Conservation (phyloP, 106 monocot genomes). For the Hemerocallis citrina region DNA sequence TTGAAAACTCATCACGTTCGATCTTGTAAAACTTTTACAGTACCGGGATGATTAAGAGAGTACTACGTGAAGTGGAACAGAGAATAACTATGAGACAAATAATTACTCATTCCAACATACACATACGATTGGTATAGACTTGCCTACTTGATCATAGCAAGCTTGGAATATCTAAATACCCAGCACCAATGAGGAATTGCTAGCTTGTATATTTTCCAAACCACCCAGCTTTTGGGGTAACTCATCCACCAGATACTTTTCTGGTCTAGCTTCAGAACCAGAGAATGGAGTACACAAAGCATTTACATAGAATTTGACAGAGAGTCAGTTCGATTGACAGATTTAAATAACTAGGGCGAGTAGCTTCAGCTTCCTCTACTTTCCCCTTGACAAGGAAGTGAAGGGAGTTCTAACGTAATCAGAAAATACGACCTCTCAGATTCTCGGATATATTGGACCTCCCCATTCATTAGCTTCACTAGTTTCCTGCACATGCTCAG, state of each 20-base stretch:
- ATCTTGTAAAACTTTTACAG: no score
- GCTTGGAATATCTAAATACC: background rate
- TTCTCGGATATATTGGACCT: constrained; percentile 88
- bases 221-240: background rate
- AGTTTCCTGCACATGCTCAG: constrained; percentile 64
- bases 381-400: constrained; percentile 8
- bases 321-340: background rate
- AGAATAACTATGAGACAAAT: no score
- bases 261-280: background rate
- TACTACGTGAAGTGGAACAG: no score
- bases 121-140: no score
- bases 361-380: constrained; percentile 23
- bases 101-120: no score
- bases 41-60: no score
- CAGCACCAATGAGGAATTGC: background rate
- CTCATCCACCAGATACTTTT: background rate
- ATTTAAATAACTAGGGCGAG: background rate
- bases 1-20: no score
- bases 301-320: background rate
- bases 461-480: constrained; percentile 76
- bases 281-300: background rate
- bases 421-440: constrained; percentile 68
- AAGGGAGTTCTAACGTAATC: constrained; percentile 47
- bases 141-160: no score
- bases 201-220: background rate